Evolutionary conservation across 495 filamentous ascomycete genomes (phyloP), one percentile per base, ranked within the genome.

Genomic region (Amniculicola lignicola): DNA sequence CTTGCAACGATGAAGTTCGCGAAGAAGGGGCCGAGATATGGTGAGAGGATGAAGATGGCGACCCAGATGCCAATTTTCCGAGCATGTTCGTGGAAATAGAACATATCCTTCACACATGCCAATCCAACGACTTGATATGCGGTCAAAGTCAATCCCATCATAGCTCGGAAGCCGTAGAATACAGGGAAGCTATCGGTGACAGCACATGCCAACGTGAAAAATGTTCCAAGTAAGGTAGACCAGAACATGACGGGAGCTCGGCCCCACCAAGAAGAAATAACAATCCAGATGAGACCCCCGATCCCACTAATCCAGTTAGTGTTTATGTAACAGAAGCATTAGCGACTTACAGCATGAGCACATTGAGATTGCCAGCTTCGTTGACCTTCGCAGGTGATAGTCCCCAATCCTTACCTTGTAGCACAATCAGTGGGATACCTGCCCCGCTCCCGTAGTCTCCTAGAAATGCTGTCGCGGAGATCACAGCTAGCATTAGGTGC

Each of bases 41-140:
- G 82, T 6, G 76, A 79, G 10, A 83, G 72, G 41, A 80, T 70
- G 43, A 79, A 71, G 24, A 73, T 71, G 18, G 59, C 71, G 41
- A 75, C 70, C 80, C 79, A 83, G 61, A 81, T 74, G 64, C 84
- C 83, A 66, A 85, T 85, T 63, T 83, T 83, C 10, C 80, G 72
- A 15, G 73, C 74, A 44, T 80, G 79, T 54, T 84, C 80, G 54
- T 85, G 81, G 66, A 84, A 77, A 73, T 81, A 85, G 69, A 83
- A 85, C 43, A 83, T 72, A 67, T 85, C 82, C 59, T 84, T 81
- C 60, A 85, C 77, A 62, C 78, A 82, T 72, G 83, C 82, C 16
- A 85, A 69, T 1, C 79, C 81, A 24, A 79, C 79, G 60, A 70
- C 75, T 64, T 79, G 75, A 0, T 70, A 73, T 1, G 82, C 80